phyloP scores from a whole-genome alignment of 441 rosid genomes.

The Melastoma candidum region DNA sequence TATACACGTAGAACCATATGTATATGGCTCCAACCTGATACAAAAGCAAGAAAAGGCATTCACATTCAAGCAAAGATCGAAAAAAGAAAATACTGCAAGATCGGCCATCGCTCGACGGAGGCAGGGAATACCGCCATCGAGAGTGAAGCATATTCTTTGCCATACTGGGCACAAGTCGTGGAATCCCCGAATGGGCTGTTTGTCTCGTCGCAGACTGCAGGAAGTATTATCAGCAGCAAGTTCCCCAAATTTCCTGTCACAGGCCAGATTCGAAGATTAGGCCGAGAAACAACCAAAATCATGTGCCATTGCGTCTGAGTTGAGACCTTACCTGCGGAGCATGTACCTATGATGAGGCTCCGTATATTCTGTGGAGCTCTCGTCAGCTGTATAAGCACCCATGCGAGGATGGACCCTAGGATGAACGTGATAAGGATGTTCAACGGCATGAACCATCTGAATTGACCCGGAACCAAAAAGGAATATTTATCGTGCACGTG shows the following conservation, averaged over 20 bases:
- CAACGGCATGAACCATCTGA: conserved; percentile 28
- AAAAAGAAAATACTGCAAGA: neutral
- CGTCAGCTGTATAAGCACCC: conserved; percentile 16
- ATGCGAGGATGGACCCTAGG: conserved; percentile 19
- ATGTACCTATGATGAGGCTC: conserved; percentile 24
- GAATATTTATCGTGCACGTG: neutral
- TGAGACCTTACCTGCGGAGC: conserved; percentile 19
- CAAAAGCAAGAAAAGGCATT: neutral
- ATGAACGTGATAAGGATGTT: conserved; percentile 19
- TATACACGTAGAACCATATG: conserved; percentile 19
- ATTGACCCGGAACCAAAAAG: neutral
- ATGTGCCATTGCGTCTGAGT: neutral
- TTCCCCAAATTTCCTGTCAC: conserved; percentile 21
- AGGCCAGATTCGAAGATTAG: too few species aligned
- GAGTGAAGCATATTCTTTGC: conserved; percentile 21
- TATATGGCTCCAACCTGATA: conserved; percentile 13
- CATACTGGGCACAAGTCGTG: conserved; percentile 13
- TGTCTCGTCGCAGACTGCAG: conserved; percentile 18
- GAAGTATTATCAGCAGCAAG: conserved; percentile 20
- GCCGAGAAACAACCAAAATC: neutral
- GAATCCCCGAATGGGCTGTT: conserved; percentile 21
- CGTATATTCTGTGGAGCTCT: conserved; percentile 18
- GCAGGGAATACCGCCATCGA: conserved; percentile 21
- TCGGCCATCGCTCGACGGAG: neutral
- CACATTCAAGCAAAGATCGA: neutral